These are phyloP conservation scores for Cryptomeria japonica DNA, from an alignment of 75 land plant species.

Conservation along the genomic window DNA sequence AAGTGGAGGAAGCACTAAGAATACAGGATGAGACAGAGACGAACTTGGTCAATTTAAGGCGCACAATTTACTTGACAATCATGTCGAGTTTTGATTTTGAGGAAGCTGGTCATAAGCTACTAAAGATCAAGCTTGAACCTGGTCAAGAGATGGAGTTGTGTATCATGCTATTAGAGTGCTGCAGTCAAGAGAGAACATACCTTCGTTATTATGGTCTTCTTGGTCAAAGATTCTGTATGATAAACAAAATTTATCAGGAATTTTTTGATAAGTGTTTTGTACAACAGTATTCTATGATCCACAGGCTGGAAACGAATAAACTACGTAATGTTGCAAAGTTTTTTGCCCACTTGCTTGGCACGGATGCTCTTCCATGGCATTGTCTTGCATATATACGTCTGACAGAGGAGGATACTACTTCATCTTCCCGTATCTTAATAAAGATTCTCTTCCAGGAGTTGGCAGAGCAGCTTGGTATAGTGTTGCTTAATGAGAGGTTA, in stretches of 20 bases:
- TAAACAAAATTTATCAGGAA: conserved; percentile 81
- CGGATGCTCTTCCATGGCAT: conserved; percentile 91
- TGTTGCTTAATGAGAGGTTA: no score
- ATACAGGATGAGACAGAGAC: conserved; percentile 58
- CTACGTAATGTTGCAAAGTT: conserved; percentile 32
- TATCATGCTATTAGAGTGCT: conserved; percentile 74
- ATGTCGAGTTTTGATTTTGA: conserved; percentile 98
- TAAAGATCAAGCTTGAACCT: conserved; percentile 89
- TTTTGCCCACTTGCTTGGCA: conserved; percentile 90
- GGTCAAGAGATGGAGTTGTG: conserved; percentile 93
- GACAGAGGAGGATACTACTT: conserved; percentile 95
- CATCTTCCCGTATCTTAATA: conserved; percentile 94
- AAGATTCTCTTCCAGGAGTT: conserved; percentile 43
- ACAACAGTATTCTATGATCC: no score
- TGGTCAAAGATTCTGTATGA: conserved; percentile 82
- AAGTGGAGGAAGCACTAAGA: conserved; percentile 54
- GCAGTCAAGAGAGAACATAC: no score
- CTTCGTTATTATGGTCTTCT: no score
- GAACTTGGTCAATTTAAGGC: no score
- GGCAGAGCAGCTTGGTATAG: no score
- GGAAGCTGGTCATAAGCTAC: conserved; percentile 89
- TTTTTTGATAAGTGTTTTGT: conserved; percentile 53
- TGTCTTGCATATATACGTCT: conserved; percentile 74
- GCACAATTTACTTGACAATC: conserved; percentile 85
- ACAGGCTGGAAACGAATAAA: no score